A percentile compares a stretch with the other conserved stretches of the same genome.
Evolutionary conservation across 2,329 filamentous ascomycete species (phyloP).

Genomic region (Davidsoniella virescens): DNA sequence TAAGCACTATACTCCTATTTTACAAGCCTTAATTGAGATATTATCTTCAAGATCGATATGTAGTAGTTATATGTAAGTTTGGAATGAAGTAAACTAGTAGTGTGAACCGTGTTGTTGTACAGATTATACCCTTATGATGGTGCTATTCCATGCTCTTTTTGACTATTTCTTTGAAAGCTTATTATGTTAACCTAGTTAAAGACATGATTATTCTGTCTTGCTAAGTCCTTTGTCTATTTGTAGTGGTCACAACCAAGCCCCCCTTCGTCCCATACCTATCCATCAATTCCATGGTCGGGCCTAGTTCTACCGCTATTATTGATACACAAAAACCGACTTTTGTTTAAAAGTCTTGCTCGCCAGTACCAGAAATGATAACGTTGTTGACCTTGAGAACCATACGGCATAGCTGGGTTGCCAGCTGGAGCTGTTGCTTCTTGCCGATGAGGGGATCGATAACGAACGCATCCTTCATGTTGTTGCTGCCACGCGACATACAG

Average conservation of each 20-base stretch:
- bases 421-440: constrained; percentile 90
- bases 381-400: constrained; percentile 98
- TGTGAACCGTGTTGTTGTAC: too few relatives aligned
- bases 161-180: not conserved
- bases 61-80: too few relatives aligned
- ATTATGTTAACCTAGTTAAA: not conserved
- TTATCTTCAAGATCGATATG: too few relatives aligned
- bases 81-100: too few relatives aligned
- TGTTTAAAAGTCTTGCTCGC: constrained; percentile 54
- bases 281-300: not conserved
- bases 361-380: constrained; percentile 77
- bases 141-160: not conserved
- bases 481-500: constrained; percentile 90
- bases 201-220: too few relatives aligned
- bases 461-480: constrained; percentile 96
- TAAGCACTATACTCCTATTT: too few relatives aligned
- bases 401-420: constrained; percentile 91
- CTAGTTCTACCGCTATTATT: too few relatives aligned
- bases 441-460: constrained; percentile 97
- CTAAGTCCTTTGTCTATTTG: too few relatives aligned
- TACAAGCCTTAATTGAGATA: too few relatives aligned
- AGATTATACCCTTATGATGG: too few relatives aligned
- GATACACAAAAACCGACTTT: too few relatives aligned
- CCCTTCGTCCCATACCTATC: not conserved
- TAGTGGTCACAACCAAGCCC: not conserved